Percentiles rank a stretch among this genome's conserved stretches.
These are phyloP conservation scores for Cryomyces minteri DNA, from an alignment of 495 filamentous ascomycete genomes.

Conservation along the genomic window DNA sequence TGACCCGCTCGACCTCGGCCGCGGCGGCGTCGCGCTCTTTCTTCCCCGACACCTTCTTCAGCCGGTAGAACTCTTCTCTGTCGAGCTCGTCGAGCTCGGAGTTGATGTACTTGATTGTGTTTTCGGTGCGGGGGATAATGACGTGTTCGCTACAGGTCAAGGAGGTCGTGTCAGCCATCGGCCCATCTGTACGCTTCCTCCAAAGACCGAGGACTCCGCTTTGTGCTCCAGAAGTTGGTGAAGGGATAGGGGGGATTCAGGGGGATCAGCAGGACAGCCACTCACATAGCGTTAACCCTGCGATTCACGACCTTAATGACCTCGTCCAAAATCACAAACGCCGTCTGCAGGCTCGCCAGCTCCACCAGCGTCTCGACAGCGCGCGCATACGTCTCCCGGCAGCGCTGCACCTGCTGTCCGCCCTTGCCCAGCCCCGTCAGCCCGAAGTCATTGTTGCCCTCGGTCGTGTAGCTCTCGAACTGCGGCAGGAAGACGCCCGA, in stretches of 20 bases:
- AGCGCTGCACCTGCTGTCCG: constrained; percentile 89
- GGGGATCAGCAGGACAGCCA: constrained; percentile 1
- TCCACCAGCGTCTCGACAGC: constrained; percentile 96
- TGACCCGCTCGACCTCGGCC: constrained; percentile 34
- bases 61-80: constrained; percentile 91
- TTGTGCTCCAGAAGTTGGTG: background rate
- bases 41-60: constrained; percentile 96
- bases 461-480: constrained; percentile 74
- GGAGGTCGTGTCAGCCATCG: background rate
- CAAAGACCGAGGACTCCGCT: background rate
- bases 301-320: constrained; percentile 99
- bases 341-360: constrained; percentile 90
- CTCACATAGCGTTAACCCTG: constrained; percentile 93
- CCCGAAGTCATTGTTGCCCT: constrained; percentile 89
- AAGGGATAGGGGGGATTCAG: too few relatives aligned
- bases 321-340: constrained; percentile 94
- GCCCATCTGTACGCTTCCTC: background rate
- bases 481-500: constrained; percentile 85
- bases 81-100: constrained; percentile 96
- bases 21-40: constrained; percentile 71
- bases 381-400: constrained; percentile 90
- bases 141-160: constrained; percentile 53
- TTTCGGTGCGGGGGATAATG: constrained; percentile 94
- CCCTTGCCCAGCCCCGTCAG: constrained; percentile 93
- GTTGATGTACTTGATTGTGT: constrained; percentile 99